Base-by-base conservation (phyloP, 495 filamentous ascomycete genomes). In the Aspergillus olivimuriae region DNA sequence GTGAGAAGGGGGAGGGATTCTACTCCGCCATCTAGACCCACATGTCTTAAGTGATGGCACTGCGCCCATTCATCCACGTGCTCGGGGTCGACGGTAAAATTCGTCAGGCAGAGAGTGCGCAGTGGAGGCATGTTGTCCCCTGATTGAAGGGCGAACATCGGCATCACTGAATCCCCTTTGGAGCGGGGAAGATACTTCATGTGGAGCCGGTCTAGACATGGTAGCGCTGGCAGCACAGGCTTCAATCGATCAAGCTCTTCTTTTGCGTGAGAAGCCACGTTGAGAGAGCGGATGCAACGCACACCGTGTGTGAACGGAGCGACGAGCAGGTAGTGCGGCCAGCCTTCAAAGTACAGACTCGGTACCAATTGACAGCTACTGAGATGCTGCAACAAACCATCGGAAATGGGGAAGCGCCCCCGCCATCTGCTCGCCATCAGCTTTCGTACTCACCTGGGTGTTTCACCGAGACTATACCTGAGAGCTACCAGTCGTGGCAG, bases 381-480 rank as follows among this genome's bases (percentile, higher is more conserved):
- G 8, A 17, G 34, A 16, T 36, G 34, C 34, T 36, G 34, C 34
- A 36, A 36, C 34, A 36, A 36, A 36, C 34, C 34, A 36, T 36
- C 2, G 15, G 34, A 15, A 36, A 36, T 11, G 9, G 7, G 34
- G 34, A 36, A 36, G 34, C 2, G 2, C 2, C 10, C 34, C 9
- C 34, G 34, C 34, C 7, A 3, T 36, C 34, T 36, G 34, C 17
- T 36, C 4, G 2, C 18, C 34, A 16, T 36, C 34, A 36, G 34
- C 18, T 36, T n/a, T 36, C n/a, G n/a, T n/a, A n/a, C n/a, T n/a
- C n/a, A n/a, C n/a, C n/a, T n/a, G n/a, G 3, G 34, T 15, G 17
- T 16, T 36, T 36, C 18, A 16, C 34, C 34, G 34, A 16, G 34
- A 35, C 5, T 15, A 15, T 15, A 35, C 33, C 33, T 18, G 33